These are phyloP conservation scores for Backusella circina DNA, from an alignment of 192 early-diverging fungal genomes.

Conservation along the genomic window DNA sequence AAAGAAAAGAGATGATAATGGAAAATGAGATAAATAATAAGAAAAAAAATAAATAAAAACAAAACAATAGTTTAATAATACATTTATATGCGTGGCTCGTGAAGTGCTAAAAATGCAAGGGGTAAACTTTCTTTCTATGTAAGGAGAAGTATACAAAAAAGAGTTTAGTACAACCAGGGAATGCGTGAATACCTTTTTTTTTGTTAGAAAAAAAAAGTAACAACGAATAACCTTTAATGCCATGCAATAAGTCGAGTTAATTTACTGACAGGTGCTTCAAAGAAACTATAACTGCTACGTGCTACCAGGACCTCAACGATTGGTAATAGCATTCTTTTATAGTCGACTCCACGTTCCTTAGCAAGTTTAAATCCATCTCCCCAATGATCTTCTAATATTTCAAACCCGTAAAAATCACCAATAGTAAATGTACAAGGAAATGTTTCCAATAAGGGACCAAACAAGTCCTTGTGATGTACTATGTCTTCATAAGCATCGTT, in stretches of 20 bases:
- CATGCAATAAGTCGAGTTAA: constrained; percentile 13
- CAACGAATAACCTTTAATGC: not conserved
- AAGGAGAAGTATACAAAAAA: not conserved
- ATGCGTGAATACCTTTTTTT: not conserved
- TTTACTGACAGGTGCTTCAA: constrained; percentile 22
- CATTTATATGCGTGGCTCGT: not conserved
- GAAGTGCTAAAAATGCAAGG: not conserved
- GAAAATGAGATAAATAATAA: not conserved
- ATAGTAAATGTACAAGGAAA: constrained; percentile 24
- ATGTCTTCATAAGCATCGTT: constrained; percentile 11
- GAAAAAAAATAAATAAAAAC: not conserved
- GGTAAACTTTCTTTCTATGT: not conserved
- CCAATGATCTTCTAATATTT: constrained; percentile 1
- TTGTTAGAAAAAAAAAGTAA: not conserved
- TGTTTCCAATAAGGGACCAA: constrained; percentile 8
- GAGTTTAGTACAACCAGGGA: not conserved
- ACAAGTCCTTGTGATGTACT: not conserved
- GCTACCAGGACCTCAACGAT: constrained; percentile 22
- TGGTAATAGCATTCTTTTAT: constrained; percentile 3
- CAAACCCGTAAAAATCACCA: constrained; percentile 1
- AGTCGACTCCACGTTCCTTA: not conserved
- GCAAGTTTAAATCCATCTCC: not conserved
- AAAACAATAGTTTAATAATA: not conserved
- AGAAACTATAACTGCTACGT: constrained; percentile 18
- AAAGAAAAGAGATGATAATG: not conserved